Evolutionary conservation across 2,329 filamentous ascomycete species (phyloP).

Genomic region (Plenodomus biglobosus): DNA sequence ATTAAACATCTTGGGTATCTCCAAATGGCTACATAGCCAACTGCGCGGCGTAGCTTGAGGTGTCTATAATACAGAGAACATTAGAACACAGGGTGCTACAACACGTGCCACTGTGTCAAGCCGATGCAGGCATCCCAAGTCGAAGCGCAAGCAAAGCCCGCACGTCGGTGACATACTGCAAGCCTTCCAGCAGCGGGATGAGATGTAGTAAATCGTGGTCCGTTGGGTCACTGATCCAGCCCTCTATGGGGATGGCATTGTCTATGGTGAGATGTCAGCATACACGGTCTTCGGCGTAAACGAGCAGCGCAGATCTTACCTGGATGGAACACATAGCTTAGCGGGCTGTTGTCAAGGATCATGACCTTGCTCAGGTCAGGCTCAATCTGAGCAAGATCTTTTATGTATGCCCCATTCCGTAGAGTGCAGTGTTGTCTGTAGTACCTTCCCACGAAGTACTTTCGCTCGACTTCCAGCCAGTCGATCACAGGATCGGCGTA

Average conservation of each 20-base stretch:
- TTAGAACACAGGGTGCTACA: constrained; percentile 24
- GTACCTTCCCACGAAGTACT: constrained; percentile 91
- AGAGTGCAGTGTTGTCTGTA: constrained; percentile 98
- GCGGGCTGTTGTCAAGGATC: constrained; percentile 96
- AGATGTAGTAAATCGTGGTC: constrained; percentile 94
- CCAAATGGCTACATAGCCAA: constrained; percentile 29
- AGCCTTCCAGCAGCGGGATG: constrained; percentile 85
- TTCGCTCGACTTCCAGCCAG: constrained; percentile 94
- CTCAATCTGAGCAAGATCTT: constrained; percentile 93
- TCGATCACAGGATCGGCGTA: constrained; percentile 99
- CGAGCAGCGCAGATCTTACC: constrained; percentile 57
- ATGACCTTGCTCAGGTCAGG: constrained; percentile 97
- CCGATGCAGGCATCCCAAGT: constrained; percentile 67
- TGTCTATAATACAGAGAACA: constrained; percentile 36
- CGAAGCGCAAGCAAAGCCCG: constrained; percentile 84
- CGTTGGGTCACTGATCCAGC: constrained; percentile 98
- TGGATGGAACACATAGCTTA: constrained; percentile 99
- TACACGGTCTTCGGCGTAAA: constrained; percentile 1
- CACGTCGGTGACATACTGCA: constrained; percentile 97
- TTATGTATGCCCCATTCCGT: constrained; percentile 95
- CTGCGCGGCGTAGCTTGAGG: constrained; percentile 24
- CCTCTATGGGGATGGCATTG: constrained; percentile 98
- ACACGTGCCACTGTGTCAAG: constrained; percentile 21
- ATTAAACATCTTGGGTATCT: constrained; percentile 37
- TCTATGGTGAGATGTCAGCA: constrained; percentile 58